Evolutionary conservation across 305 asterid genomes (phyloP), one percentile per base, ranked within the genome.

Genomic region (Stenogyne calaminthoides): DNA sequence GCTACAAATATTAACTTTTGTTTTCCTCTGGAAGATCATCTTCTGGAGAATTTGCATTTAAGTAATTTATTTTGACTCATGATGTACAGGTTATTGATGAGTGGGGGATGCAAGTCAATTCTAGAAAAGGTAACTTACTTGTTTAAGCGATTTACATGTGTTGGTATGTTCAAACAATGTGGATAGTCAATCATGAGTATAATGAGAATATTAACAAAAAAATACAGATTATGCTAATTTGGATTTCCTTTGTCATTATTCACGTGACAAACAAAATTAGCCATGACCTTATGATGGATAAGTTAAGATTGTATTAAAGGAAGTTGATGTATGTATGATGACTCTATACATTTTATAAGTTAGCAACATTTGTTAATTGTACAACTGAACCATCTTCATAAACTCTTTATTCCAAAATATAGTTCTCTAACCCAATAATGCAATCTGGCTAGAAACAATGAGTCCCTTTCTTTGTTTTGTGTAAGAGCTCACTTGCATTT

Each of bases 41-140:
- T 63, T 64, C 64, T 12, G 55, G 8, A n/a, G 25, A 11, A 40
- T 64, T 63, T 42, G 36, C 19, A 18, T 1, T 42, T 70, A 2
- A 66, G 47, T 80, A 62, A 67, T 70, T 16, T 22, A 42, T 70
- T 74, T 74, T 27, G 46, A 63, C 62, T 78, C 25, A 16, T 74
- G 57, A 76, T 78, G 19, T 83, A 67, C 89, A 92, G 99, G 77
- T 94, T 73, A 87, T 92, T 64, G 91, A 92, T 34, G 99, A 94
- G 82, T 94, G 99, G 99, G 82, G 89, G 25, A 67, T 60, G 63
- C 96, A 88, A 66, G 86, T 93, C 82, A 84, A 88, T 83, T 80
- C 91, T 44, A 84, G 78, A 80, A 73, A 84, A 83, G 98, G 99
- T 94, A 77, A 67, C 67, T 52, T 66, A 29, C 68, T 69, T 12